These are phyloP conservation scores for Schizonepeta tenuifolia DNA, from an alignment of 257 asterid genomes.

Conservation along the genomic window DNA sequence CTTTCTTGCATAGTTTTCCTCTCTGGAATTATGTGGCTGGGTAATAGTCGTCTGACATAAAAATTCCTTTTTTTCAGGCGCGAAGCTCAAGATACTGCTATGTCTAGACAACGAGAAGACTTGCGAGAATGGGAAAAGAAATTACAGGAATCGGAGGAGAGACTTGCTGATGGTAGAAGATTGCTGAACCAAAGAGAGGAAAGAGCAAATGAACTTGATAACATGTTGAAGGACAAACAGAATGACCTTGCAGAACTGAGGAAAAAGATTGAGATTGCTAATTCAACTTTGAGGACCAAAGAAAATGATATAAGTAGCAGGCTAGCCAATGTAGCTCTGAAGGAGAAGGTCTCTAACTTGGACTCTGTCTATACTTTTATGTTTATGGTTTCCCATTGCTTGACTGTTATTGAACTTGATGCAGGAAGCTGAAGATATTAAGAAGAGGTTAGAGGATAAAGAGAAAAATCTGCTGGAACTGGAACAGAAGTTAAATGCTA, in stretches of 20 bases:
- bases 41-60: constrained; percentile 30
- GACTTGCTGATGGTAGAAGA: constrained; percentile 80
- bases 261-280: constrained; percentile 67
- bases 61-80: constrained; percentile 53
- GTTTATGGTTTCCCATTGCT: constrained; percentile 18
- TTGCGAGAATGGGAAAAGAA: constrained; percentile 86
- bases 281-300: constrained; percentile 62
- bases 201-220: constrained; percentile 83
- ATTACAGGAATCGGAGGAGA: constrained; percentile 83
- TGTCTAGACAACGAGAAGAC: constrained; percentile 90
- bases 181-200: constrained; percentile 94
- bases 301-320: constrained; percentile 80
- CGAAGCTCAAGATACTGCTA: constrained; percentile 59
- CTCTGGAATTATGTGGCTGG: neutral
- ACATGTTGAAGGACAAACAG: constrained; percentile 64
- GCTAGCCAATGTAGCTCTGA: constrained; percentile 51
- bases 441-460: constrained; percentile 64
- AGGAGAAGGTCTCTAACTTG: constrained; percentile 67
- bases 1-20: constrained; percentile 22
- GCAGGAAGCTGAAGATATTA: constrained; percentile 77
- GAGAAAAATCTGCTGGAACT: constrained; percentile 71
- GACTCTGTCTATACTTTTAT: constrained; percentile 1
- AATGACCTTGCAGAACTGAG: constrained; percentile 69
- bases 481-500: constrained; percentile 69
- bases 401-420: constrained; percentile 34